A percentile compares a stretch with the other conserved stretches of the same genome.
These are phyloP conservation scores for Spencermartinsiella europaea DNA, from an alignment of 805 yeast genomes.

Conservation along the genomic window DNA sequence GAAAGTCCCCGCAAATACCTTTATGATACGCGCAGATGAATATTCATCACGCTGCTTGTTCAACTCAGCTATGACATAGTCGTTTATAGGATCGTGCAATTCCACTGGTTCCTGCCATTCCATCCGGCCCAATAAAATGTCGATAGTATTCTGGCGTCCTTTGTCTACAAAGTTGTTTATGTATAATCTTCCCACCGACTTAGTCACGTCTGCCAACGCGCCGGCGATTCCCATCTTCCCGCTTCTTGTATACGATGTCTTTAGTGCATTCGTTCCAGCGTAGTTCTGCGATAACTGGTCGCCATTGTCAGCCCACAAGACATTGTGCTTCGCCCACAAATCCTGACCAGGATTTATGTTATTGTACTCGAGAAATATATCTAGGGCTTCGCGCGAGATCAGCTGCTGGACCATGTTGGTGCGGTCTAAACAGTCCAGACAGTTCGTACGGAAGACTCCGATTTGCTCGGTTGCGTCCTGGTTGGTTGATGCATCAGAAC, in stretches of 20 bases:
- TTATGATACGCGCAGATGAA: conserved; percentile 55
- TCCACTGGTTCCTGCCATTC: conserved; percentile 65
- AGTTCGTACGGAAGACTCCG: conserved; percentile 90
- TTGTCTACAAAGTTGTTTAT: conserved; percentile 94
- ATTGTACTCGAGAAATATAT: conserved; percentile 38
- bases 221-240: conserved; percentile 98
- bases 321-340: conserved; percentile 67
- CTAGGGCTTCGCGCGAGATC: conserved; percentile 65
- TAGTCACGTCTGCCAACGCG: conserved; percentile 94
- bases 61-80: conserved; percentile 67
- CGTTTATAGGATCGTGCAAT: conserved; percentile 84
- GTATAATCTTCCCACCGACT: conserved; percentile 90
- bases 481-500: conserved; percentile 53
- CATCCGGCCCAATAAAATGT: conserved; percentile 74
- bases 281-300: conserved; percentile 93
- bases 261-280: conserved; percentile 96
- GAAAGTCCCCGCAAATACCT: conserved; percentile 76
- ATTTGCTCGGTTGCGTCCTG: conserved; percentile 68
- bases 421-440: conserved; percentile 91
- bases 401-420: conserved; percentile 81
- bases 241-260: conserved; percentile 87
- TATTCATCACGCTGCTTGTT: conserved; percentile 46
- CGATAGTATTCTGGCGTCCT: conserved; percentile 84
- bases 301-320: conserved; percentile 98
- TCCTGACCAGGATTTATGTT: conserved; percentile 43